Base-by-base conservation (phyloP, 192 early-diverging fungal genomes). In the Linnemannia elongata region DNA sequence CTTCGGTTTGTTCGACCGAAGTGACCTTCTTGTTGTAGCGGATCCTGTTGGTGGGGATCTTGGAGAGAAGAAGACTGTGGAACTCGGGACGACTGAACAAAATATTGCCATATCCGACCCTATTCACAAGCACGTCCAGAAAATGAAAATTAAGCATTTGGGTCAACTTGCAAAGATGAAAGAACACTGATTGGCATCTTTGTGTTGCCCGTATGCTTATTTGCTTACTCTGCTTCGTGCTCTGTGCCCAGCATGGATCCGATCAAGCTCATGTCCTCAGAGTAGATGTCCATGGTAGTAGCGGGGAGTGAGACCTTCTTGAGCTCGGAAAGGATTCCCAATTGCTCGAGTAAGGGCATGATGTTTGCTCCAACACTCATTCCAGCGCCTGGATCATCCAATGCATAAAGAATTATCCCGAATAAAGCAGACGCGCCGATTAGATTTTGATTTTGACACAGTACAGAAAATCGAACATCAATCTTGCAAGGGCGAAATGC, bases 21-120 rank as follows among this genome's bases (percentile, higher is more conserved):
- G 68, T 24, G 10, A 89, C 80, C 49, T 66, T 52, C 69, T 88
- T 88, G 63, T 63, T 36, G 9, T 63, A 75, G 39, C 71, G 72
- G 47, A 84, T 47, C 57, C 49, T 74, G 15, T 69, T 20, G 1
- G 42, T 18, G 13, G 76, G 77, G 30, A 84, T 54, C 36, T 47
- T 63, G 5, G 72, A 71, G 10, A 84, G 41, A 13, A 84, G 49
- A 17, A 84, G 63, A 0, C 33, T 24, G 35, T 84, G 70, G 22
- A 84, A 54, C 7, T 75, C 45, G 4, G 80, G 80, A 10, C 80
- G 63, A 55, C 38, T 33, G 47, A 81, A 75, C 35, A 70, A 30
- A 36, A 42, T 47, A 10, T 39, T 33, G 12, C 12, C 24, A 17
- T 63, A 74, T 33, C 71, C 76, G 24, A 77, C 74, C 5, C 74